Base-by-base conservation (phyloP, 176 grass and related monocot species). In the Poa pratensis region DNA sequence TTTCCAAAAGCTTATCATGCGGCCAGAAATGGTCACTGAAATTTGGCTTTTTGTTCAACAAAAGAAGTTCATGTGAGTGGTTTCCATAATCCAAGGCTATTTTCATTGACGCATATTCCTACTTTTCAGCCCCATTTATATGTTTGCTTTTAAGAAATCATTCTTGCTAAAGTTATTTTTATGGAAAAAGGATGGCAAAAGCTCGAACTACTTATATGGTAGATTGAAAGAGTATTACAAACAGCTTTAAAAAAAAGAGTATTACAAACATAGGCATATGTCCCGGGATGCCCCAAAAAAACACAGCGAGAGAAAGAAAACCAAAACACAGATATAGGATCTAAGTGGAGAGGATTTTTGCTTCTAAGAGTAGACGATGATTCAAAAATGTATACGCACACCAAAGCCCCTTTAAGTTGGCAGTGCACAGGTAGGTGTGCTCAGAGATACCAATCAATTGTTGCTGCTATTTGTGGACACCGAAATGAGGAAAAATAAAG, bases 361-460 rank as follows among this genome's bases (percentile, higher is more conserved):
- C 24, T 86, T 83, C 55, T 16, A 57, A 86, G 65, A 27, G 52
- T 8, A 73, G 48, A 59, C 22, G 14, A 45, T 82, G 30, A 78
- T 77, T 53, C 30, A 77, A 23, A 85, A 42, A 69, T 81, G 50
- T 42, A n/a, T 69, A 17, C 19, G 75, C 19, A 80, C 26, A 84
- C 42, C 37, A 37, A 22, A 76, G 23, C 10, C 63, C 54, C 73
- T 55, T 7, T 32, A 65, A 83, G 65, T 82, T 48, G 84, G 74
- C 65, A 59, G 37, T 60, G 84, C 89, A 84, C 59, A 90, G 20
- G 84, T 73, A 87, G 79, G 58, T 83, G 80, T 15, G 54, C 34
- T 82, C 5, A 45, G 72, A 45, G 73, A 71, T 54, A 55, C 23
- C 64, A 45, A 45, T 45, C 16, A 32, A 53, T 86, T 40, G 46